phyloP scores from a whole-genome alignment of 352 stramenopile species.

The Blastocystis sp. region DNA sequence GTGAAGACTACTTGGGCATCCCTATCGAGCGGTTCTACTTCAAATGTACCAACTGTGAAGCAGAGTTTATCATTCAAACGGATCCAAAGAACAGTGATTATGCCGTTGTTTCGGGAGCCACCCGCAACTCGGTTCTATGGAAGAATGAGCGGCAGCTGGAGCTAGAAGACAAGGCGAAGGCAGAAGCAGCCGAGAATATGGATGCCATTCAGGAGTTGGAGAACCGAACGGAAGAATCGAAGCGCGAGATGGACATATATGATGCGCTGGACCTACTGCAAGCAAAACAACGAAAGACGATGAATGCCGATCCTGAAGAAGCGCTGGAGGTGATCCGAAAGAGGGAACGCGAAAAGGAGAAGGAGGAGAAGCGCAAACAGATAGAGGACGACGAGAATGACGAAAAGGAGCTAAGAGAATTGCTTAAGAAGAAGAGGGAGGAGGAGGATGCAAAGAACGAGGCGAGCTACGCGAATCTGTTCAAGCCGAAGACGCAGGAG shows the following conservation, averaged over 20 bases:
- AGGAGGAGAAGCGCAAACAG: conserved; percentile 19
- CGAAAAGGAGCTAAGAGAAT: conserved; percentile 23
- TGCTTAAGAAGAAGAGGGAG: neutral
- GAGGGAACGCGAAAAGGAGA: conserved; percentile 64
- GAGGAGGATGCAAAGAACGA: conserved; percentile 12
- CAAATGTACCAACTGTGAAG: conserved; percentile 89
- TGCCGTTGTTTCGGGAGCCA: conserved; percentile 89
- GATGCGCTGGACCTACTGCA: conserved; percentile 97
- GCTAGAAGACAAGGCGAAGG: conserved; percentile 76
- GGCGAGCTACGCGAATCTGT: neutral
- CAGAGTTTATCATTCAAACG: conserved; percentile 94
- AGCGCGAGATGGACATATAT: conserved; percentile 96
- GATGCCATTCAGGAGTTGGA: conserved; percentile 95
- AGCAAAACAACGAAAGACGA: conserved; percentile 84
- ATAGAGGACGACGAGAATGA: conserved; percentile 16
- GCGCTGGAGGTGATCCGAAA: conserved; percentile 49
- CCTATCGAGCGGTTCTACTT: conserved; percentile 95
- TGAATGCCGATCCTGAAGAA: conserved; percentile 70
- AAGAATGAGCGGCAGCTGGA: conserved; percentile 82
- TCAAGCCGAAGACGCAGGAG: neutral
- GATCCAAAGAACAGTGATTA: conserved; percentile 97
- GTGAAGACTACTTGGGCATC: conserved; percentile 91
- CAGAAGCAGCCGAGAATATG: conserved; percentile 86
- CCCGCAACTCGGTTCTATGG: conserved; percentile 93
- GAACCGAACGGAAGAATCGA: conserved; percentile 93